Evolutionary conservation across 768 basidiomycete species (phyloP).

Genomic region (Gyrodon lividus): DNA sequence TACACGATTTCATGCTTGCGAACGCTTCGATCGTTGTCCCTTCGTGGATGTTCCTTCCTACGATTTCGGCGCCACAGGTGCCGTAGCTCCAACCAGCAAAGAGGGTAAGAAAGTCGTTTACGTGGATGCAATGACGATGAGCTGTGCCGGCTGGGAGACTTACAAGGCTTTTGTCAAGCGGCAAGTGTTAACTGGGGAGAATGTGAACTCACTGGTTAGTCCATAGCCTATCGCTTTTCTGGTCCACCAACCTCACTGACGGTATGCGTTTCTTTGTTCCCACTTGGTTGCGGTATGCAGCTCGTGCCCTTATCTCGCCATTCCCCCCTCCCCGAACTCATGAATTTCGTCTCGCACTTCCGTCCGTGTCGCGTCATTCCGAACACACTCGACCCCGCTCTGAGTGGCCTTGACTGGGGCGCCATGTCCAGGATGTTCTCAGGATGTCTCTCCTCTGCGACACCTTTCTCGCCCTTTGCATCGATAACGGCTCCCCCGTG

Average conservation of each 20-base stretch:
- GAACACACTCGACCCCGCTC: conserved; percentile 62
- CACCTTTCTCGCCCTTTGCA: conserved; percentile 1
- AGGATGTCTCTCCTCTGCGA: conserved; percentile 41
- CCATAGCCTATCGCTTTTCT: not conserved
- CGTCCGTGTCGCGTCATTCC: conserved; percentile 75
- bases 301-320: conserved; percentile 84
- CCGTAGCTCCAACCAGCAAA: conserved; percentile 34
- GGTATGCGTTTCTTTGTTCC: not conserved
- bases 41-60: conserved; percentile 47
- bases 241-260: not conserved
- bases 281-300: conserved; percentile 36
- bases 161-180: conserved; percentile 42
- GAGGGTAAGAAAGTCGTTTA: conserved; percentile 68
- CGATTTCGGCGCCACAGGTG: conserved; percentile 9
- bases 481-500: conserved; percentile 26
- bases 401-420: conserved; percentile 66
- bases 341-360: conserved; percentile 78
- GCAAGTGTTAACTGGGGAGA: conserved; percentile 42
- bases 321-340: conserved; percentile 84
- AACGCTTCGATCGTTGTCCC: conserved; percentile 73
- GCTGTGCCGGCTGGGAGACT: conserved; percentile 53
- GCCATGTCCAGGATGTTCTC: conserved; percentile 70
- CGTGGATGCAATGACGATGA: conserved; percentile 79
- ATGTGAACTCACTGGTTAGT: conserved; percentile 65
- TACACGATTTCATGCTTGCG: conserved; percentile 93